Evolutionary conservation across 164 flowering plant genomes (phyloP), one percentile per base, ranked within the genome.

Genomic region (Piper longum): DNA sequence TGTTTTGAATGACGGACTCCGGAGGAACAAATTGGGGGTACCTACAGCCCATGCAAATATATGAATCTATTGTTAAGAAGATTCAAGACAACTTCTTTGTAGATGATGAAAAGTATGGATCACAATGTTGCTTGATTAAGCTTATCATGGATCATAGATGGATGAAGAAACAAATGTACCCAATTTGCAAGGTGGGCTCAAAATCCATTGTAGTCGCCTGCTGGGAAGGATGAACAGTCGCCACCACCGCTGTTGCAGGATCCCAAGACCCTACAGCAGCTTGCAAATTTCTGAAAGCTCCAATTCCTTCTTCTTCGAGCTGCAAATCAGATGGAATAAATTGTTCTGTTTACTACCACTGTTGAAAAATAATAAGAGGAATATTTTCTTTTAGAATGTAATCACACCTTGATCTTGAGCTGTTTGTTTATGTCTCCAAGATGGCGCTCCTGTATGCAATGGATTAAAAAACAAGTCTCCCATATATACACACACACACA

Each of bases 351-450:
- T 26, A 26, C 36, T 26, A 26, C 36, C 36, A 26, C 2, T 26
- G 36, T 26, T 26, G 36, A 26, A 26, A 26, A 26, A 26, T 26
- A 26, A 26, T 26, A n/a, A n/a, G 36, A 26, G 36, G 36, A 26
- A 26, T 26, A 26, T 26, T 26, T 1, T 26, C 36, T 26, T 26
- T 26, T 26, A 26, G 36, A 26, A 26, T 26, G 36, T 26, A 26
- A 26, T 26, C 52, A 9, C 56, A 89, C 98, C 89, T 84, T 87
- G 54, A 70, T 60, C 77, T 77, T 86, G 19, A 92, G 88, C 71
- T 87, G 85, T 81, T 85, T 85, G 79, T 89, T 89, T 19, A 92
- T 73, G 64, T 89, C 95, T 64, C 93, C 96, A 44, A 92, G 95
- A 43, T 86, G 84, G 43, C 93, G 85, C 69, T 89, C 98, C 98